phyloP scores from a whole-genome alignment of 768 basidiomycete species.

The Pleurotus salmoneostramineus region DNA sequence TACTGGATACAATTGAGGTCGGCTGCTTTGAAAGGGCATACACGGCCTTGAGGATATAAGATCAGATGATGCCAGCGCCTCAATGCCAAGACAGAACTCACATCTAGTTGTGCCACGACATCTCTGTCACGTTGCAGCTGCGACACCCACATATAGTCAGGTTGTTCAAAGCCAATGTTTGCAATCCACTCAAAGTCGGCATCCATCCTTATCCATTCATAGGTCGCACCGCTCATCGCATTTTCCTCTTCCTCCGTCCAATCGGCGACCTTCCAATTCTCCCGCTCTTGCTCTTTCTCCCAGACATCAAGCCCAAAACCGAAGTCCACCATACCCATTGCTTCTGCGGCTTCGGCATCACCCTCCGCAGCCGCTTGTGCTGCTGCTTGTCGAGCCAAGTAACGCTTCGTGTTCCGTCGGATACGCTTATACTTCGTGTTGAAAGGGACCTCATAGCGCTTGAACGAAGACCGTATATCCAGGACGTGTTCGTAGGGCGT shows the following conservation, averaged over 20 bases:
- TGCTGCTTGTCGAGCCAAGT: slow-evolving; percentile 87
- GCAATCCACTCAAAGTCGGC: slow-evolving; percentile 99
- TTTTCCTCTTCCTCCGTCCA: slow-evolving; percentile 98
- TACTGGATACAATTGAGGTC: slow-evolving; percentile 83
- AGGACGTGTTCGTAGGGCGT: slow-evolving; percentile 98
- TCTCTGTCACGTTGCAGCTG: slow-evolving; percentile 95
- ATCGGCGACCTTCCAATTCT: slow-evolving; percentile 95
- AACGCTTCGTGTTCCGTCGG: slow-evolving; percentile 94
- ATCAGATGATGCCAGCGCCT: background rate
- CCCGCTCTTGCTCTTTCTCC: slow-evolving; percentile 92
- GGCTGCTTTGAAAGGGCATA: slow-evolving; percentile 79
- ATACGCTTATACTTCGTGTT: slow-evolving; percentile 98
- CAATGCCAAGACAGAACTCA: slow-evolving; percentile 26
- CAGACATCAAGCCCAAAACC: slow-evolving; percentile 91
- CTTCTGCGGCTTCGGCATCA: slow-evolving; percentile 87
- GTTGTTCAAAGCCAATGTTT: slow-evolving; percentile 88
- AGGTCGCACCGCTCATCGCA: slow-evolving; percentile 91
- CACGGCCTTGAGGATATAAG: slow-evolving; percentile 64
- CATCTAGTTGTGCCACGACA: slow-evolving; percentile 96
- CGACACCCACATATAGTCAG: slow-evolving; percentile 98
- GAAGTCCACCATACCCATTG: slow-evolving; percentile 92
- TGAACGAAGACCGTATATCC: slow-evolving; percentile 82
- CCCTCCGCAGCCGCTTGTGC: slow-evolving; percentile 92
- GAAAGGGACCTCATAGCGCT: slow-evolving; percentile 97
- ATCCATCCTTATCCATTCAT: slow-evolving; percentile 99